Conservation (phyloP, 257 asterid species). For the Echites panduratus region DNA sequence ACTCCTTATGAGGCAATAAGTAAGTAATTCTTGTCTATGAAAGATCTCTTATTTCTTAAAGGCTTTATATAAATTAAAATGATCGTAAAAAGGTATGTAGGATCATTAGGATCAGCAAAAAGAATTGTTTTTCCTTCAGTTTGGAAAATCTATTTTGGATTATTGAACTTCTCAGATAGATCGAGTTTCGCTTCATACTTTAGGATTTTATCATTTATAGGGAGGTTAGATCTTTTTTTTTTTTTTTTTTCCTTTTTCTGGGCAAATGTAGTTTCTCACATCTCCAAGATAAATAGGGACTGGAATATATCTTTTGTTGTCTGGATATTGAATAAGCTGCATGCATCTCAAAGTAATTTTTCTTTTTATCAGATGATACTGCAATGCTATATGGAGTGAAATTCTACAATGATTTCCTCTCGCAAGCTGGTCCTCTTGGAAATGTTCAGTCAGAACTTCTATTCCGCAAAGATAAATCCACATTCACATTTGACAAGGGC, state of each 20-base stretch:
- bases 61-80: neutral
- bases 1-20: slow-evolving; percentile 66
- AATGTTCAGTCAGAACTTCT: slow-evolving; percentile 86
- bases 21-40: slow-evolving; percentile 29
- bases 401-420: slow-evolving; percentile 67
- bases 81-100: neutral
- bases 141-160: neutral
- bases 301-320: neutral
- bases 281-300: neutral
- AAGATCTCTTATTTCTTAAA: neutral
- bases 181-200: neutral
- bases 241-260: too few species aligned
- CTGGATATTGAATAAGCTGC: neutral
- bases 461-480: slow-evolving; percentile 59
- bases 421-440: slow-evolving; percentile 70
- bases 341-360: slow-evolving; percentile 1
- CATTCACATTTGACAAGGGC: slow-evolving; percentile 70
- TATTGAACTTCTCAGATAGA: neutral
- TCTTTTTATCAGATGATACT: slow-evolving; percentile 57
- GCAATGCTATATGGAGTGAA: slow-evolving; percentile 79
- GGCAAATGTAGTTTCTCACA: neutral
- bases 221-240: neutral
- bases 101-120: neutral
- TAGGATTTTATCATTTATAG: neutral
- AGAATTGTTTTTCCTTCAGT: neutral